These are phyloP conservation scores for Ophiostoma sp. DNA, from an alignment of 2,329 filamentous ascomycete genomes.

Conservation along the genomic window DNA sequence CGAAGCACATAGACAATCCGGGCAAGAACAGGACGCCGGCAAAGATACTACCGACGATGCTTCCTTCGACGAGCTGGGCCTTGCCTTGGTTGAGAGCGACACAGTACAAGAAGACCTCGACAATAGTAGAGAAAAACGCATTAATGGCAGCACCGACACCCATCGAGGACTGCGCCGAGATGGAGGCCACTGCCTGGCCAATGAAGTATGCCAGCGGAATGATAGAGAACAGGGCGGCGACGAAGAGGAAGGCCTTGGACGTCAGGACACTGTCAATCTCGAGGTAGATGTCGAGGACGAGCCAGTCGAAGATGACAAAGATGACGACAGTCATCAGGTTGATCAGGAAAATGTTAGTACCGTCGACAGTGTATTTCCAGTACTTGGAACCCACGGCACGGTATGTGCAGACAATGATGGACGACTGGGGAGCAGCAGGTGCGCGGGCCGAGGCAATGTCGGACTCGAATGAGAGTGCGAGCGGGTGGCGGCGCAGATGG, in stretches of 20 bases:
- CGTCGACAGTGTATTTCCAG: conserved; percentile 99
- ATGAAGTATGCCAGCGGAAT: conserved; percentile 98
- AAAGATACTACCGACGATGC: conserved; percentile 96
- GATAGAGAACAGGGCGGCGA: conserved; percentile 78
- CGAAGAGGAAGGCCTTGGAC: conserved; percentile 78
- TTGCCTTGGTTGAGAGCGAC: conserved; percentile 90
- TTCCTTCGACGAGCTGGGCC: conserved; percentile 86
- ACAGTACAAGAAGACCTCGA: conserved; percentile 97
- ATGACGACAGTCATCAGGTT: conserved; percentile 91
- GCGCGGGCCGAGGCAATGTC: conserved; percentile 70
- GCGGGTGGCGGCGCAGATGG: conserved; percentile 84
- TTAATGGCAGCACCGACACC: conserved; percentile 95
- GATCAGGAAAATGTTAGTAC: conserved; percentile 98
- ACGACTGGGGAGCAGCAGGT: conserved; percentile 66
- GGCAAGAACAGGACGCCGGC: conserved; percentile 92
- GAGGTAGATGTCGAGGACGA: conserved; percentile 64
- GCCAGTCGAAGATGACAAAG: conserved; percentile 92
- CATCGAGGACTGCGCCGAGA: conserved; percentile 98
- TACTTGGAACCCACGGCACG: conserved; percentile 90
- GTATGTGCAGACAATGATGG: conserved; percentile 93
- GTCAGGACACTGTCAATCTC: conserved; percentile 69
- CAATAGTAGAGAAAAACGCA: conserved; percentile 94
- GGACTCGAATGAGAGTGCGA: conserved; percentile 88
- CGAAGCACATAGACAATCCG: conserved; percentile 96
- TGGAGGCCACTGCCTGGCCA: conserved; percentile 94